These are phyloP conservation scores for Ceratobasidium theobromae DNA, from an alignment of 1,284 basidiomycete species.

Conservation along the genomic window DNA sequence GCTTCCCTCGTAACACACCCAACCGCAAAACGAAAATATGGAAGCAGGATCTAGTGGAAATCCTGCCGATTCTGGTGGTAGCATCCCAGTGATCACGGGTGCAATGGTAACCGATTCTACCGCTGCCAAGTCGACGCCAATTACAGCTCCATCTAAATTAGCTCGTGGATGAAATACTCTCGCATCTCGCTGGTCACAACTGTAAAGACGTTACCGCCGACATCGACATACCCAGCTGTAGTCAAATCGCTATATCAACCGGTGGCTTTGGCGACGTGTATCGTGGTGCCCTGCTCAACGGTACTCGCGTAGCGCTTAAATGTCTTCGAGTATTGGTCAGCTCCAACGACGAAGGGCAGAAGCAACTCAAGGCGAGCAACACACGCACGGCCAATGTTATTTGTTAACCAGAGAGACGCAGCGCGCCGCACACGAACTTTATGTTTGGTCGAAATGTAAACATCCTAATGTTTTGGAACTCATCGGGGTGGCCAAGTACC, in stretches of 20 bases:
- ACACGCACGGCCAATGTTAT: not conserved
- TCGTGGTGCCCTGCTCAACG: not conserved
- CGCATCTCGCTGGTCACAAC: no score
- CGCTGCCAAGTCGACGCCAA: no score
- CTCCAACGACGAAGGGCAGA: not conserved
- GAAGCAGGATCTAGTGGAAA: no score
- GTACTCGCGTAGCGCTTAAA: slow-evolving; percentile 5
- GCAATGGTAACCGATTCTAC: no score
- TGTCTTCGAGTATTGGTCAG: not conserved
- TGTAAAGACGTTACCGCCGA: not conserved
- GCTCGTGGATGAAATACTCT: no score
- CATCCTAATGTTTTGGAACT: not conserved
- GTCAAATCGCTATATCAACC: not conserved
- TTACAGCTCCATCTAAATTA: no score
- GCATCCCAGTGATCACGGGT: no score
- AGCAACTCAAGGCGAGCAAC: not conserved
- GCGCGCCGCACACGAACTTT: not conserved
- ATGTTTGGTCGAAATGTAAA: not conserved
- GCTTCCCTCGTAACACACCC: no score
- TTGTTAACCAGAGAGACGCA: not conserved
- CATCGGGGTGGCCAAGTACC: not conserved
- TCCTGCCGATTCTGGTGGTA: no score
- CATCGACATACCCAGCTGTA: not conserved
- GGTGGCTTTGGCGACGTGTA: slow-evolving; percentile 10
- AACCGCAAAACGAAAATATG: no score